Conservation (phyloP, 495 filamentous ascomycete species). For the Penicillium canescens region DNA sequence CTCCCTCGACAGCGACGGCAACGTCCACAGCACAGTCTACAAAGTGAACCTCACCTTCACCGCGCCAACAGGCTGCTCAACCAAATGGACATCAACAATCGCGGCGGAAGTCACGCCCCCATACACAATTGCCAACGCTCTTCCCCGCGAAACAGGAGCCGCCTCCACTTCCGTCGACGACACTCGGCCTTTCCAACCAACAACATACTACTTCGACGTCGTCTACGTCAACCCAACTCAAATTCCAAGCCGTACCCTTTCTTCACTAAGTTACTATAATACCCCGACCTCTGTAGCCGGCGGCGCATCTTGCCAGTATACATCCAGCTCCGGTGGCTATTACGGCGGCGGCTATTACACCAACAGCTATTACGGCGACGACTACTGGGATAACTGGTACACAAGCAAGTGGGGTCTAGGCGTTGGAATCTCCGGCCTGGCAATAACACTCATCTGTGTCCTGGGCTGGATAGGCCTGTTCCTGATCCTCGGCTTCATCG, state of each 20-base stretch:
- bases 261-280: conserved; percentile 22
- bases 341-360: conserved; percentile 13
- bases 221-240: conserved; percentile 34
- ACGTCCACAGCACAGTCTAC: conserved; percentile 26
- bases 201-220: conserved; percentile 29
- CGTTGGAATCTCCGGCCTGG: conserved; percentile 30
- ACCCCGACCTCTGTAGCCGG: conserved; percentile 20
- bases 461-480: conserved; percentile 42
- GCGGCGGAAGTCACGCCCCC: conserved; percentile 20
- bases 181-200: conserved; percentile 22
- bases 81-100: conserved; percentile 30
- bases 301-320: conserved; percentile 9
- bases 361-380: conserved; percentile 18
- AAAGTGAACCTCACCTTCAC: conserved; percentile 36
- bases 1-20: conserved; percentile 6
- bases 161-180: conserved; percentile 34
- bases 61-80: conserved; percentile 35
- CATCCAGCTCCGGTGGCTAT: conserved; percentile 11
- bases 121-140: conserved; percentile 5
- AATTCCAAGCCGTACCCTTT: conserved; percentile 24
- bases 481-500: conserved; percentile 49
- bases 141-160: conserved; percentile 24
- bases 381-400: conserved; percentile 24
- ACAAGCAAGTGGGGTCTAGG: conserved; percentile 15
- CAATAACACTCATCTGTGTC: conserved; percentile 37